Base-by-base conservation (phyloP, 192 early-diverging fungal species). In the Geosiphon pyriformis region DNA sequence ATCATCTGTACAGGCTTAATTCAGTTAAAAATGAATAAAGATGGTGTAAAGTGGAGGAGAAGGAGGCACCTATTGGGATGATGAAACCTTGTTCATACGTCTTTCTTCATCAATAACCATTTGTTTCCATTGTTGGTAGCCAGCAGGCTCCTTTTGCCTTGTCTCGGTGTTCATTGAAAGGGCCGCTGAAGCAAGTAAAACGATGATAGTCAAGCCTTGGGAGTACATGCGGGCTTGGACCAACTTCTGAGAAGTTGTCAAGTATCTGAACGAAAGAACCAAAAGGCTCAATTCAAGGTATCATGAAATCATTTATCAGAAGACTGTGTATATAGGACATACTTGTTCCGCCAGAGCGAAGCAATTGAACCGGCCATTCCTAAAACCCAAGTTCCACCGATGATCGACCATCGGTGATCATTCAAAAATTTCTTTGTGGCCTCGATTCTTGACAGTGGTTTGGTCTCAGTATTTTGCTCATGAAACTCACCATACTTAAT, bases 151-250 rank as follows among this genome's bases (percentile, higher is more conserved):
- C 7, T 46, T 61, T 20, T 25, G 20, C 6, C 32, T 30, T 59
- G n/a, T 17, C 23, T 59, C 37, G 17, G 61, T 23, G 34, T 70
- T 69, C n/a, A 80, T 67, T 0, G 75, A 74, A 31, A 89, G 61
- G 25, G 72, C 78, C 3, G 86, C 87, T 0, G 83, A 83, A 1
- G 78, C 84, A 70, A 87, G 71, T 20, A 89, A 72, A 0, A 82
- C 83, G 18, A 79, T 71, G 56, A 89, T 74, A 27, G 85, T 87
- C 52, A 83, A 79, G 8, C 77, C 74, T 76, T 89, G 87, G 4
- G 87, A 83, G 69, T 86, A 87, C 83, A 89, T 85, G 67, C 87
- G 82, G 0, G 87, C 87, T 67, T 89, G 86, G 1, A 87, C 86
- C 1, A 83, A 33, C 61, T 87, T 87, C 65, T 89, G 86, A n/a